Evolutionary conservation across 2,329 filamentous ascomycete species (phyloP), one percentile per base, ranked within the genome.

Genomic region (Fusarium brevicatenulatum): DNA sequence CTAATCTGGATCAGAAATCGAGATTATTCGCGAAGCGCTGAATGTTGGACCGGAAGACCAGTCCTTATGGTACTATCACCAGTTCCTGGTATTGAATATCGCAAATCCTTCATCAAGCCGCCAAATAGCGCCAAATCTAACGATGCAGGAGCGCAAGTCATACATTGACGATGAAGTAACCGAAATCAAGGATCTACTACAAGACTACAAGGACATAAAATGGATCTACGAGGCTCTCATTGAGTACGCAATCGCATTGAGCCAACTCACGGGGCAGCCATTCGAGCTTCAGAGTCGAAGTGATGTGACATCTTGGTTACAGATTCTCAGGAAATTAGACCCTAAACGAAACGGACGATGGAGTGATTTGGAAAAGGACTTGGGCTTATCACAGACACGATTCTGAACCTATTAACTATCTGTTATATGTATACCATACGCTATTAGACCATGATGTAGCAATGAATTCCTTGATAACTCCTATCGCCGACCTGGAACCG

Each of bases 31-130:
- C 62, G 89, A 91, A 63, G 95, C 93, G 1, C 86, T 98, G 54
- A 96, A 95, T 67, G 93, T 94, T 42, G 95, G 97, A 65, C 95
- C 95, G 0, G 95, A 97, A 75, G 95, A 98, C 79, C 95, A 98
- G 80, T 97, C 95, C 23, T 86, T 98, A 10, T 99, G 96, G 95
- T 97, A 97, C 82, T 98, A 99, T 79, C 95, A 98, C 81, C 93
- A 96, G 76, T 97, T 92, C 78, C 85, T 98, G 64, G 90, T 98
- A 83, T 88, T 91, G 67, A 92, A 91, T 78, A 85, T 93, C 76
- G 84, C 87, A 58, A 86, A 85, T 77, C 84, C 82, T 54, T 84
- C 80, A 19, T 82, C 85, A 19, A 79, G 83, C 6, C 83, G 86
- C 25, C 88, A 88, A 15, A 92, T 97, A 75, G 88, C 91, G 19